Evolutionary conservation across 1,139 yeast genomes (phyloP).

Genomic region (Geotrichum candidum): DNA sequence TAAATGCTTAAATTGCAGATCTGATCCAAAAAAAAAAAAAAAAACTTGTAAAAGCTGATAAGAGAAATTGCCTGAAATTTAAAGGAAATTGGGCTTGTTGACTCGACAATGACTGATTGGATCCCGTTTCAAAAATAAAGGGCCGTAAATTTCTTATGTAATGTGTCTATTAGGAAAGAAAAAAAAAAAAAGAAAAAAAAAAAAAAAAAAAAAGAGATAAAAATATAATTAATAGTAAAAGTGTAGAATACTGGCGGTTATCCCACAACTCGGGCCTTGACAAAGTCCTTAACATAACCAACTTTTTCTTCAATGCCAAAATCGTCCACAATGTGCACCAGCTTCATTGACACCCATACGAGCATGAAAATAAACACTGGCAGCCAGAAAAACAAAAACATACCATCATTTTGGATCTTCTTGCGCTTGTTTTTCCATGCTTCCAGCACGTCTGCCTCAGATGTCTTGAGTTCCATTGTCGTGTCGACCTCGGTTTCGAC

Average conservation of each 20-base stretch:
- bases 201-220: neutral
- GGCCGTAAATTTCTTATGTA: neutral
- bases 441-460: slow-evolving; percentile 26
- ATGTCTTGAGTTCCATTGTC: neutral
- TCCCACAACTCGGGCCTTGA: neutral
- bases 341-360: slow-evolving; percentile 21
- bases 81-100: neutral
- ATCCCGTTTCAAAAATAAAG: no score
- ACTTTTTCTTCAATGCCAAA: slow-evolving; percentile 1
- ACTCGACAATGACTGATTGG: neutral
- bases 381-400: slow-evolving; percentile 75
- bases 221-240: no score
- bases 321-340: slow-evolving; percentile 2
- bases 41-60: neutral
- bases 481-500: slow-evolving; percentile 20
- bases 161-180: neutral
- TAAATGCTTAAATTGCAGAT: no score
- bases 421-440: slow-evolving; percentile 36
- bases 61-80: neutral
- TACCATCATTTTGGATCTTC: slow-evolving; percentile 69
- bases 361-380: slow-evolving; percentile 30
- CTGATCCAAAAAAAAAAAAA: neutral
- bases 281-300: neutral
- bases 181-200: neutral
- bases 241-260: neutral